Conservation (phyloP, 768 basidiomycete genomes). For the Psilocybe sp. region DNA sequence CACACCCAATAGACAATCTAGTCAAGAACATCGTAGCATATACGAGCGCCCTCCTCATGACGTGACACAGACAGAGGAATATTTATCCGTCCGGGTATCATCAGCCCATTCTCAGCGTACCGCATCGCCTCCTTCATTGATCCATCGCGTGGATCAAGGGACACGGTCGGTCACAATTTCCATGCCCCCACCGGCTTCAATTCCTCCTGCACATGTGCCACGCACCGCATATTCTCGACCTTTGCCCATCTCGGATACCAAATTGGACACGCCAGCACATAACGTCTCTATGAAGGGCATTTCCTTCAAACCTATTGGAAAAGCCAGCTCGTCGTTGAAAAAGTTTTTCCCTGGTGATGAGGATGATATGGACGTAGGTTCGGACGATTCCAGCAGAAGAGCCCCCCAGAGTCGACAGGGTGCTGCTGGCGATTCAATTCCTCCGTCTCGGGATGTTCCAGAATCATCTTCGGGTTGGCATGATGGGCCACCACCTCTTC, state of each 20-base stretch:
- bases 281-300: slow-evolving; percentile 30
- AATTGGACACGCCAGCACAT: slow-evolving; percentile 10
- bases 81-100: background rate
- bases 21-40: slow-evolving; percentile 3
- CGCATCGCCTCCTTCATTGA: background rate
- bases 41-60: slow-evolving; percentile 6
- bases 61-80: background rate
- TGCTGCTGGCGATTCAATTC: background rate
- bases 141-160: background rate
- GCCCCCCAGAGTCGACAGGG: background rate
- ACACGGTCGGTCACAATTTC: slow-evolving; percentile 2
- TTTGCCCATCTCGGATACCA: slow-evolving; percentile 6
- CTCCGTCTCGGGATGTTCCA: background rate
- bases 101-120: background rate
- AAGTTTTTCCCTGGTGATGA: slow-evolving; percentile 85
- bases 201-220: slow-evolving; percentile 1
- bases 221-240: slow-evolving; percentile 11
- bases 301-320: slow-evolving; percentile 69
- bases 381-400: slow-evolving; percentile 14
- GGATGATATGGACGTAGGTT: slow-evolving; percentile 51
- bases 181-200: slow-evolving; percentile 5
- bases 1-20: background rate
- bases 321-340: slow-evolving; percentile 57
- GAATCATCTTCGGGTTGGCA: background rate
- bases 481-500: too few species aligned